Evolutionary conservation across 2,329 filamentous ascomycete genomes (phyloP), one percentile per base, ranked within the genome.

Genomic region (Parascedosporium putredinis): DNA sequence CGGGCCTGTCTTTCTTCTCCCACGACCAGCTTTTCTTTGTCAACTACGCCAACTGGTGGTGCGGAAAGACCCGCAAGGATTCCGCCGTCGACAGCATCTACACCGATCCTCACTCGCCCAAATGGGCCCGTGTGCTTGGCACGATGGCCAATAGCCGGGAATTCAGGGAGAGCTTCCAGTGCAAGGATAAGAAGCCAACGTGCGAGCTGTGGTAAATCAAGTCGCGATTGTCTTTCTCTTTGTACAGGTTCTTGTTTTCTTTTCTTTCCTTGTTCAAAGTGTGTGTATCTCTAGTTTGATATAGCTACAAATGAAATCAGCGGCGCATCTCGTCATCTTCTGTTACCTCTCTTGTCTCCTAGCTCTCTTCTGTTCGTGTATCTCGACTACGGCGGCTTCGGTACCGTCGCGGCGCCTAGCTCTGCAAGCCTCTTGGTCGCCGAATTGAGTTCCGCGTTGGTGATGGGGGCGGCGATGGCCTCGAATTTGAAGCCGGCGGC

Each of bases 1-100:
- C 81, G 0, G 83, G 83, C 0, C 60, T 87, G 5, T 71, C 78
- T 3, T 55, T 66, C 18, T 86, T 86, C 53, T 76, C 75, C 1
- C 78, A 82, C 53, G 81, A 85, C 53, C 81, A 86, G 62, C 62
- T 86, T 3, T 87, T 86, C 66, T 86, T 85, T 58, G 69, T 86
- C 25, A 74, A 74, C 2, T 86, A 78, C 59, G 74, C 68, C 3
- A 81, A 79, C 55, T 75, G 72, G 64, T 86, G 81, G 81, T 88
- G 84, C 60, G 74, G 76, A 31, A 84, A 84, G 67, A 73, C 66
- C 2, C 73, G 77, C 5, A 74, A 76, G 53, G 79, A 80, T 55
- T 68, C 73, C 5, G 75, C 77, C 4, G 71, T 81, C 29, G 68
- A 72, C 49, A 65, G 71, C 1, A 75, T 86, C 46, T 79, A 79